These are phyloP conservation scores for Vaccinium vitisidaea DNA, from an alignment of 148 eudicot genomes.

Conservation along the genomic window DNA sequence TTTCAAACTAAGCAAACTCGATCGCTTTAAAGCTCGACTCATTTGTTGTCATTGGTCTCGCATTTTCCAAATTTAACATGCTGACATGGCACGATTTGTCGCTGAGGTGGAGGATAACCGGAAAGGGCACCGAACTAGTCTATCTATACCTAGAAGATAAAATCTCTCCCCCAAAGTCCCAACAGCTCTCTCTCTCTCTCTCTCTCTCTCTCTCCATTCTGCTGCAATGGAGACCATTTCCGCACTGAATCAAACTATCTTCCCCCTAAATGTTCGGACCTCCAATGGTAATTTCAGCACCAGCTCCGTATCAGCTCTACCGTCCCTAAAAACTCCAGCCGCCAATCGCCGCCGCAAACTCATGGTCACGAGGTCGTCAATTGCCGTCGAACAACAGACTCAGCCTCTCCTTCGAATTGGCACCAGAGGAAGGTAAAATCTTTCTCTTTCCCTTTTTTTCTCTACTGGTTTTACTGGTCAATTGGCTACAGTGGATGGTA, in stretches of 20 bases:
- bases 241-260: conserved; percentile 22
- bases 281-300: conserved; percentile 3
- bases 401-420: conserved; percentile 75
- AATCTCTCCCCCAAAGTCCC: neutral
- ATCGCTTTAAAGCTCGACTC: no score
- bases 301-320: conserved; percentile 34
- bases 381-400: conserved; percentile 56
- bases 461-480: neutral
- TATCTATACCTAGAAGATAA: conserved; percentile 9
- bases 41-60: neutral
- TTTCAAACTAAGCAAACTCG: no score
- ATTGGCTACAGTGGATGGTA: neutral
- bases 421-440: conserved; percentile 82
- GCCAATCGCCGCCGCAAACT: conserved; percentile 24
- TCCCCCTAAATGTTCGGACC: conserved; percentile 12
- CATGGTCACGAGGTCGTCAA: conserved; percentile 47
- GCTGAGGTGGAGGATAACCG: conserved; percentile 34
- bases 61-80: neutral
- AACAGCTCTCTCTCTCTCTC: conserved; percentile 2
- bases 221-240: conserved; percentile 31
- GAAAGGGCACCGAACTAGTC: neutral
- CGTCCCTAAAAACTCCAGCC: conserved; percentile 31
- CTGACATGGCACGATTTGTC: conserved; percentile 20
- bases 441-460: neutral
- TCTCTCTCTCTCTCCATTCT: neutral